phyloP scores from a whole-genome alignment of 2,329 filamentous ascomycete species.

The Catunica adiposa region DNA sequence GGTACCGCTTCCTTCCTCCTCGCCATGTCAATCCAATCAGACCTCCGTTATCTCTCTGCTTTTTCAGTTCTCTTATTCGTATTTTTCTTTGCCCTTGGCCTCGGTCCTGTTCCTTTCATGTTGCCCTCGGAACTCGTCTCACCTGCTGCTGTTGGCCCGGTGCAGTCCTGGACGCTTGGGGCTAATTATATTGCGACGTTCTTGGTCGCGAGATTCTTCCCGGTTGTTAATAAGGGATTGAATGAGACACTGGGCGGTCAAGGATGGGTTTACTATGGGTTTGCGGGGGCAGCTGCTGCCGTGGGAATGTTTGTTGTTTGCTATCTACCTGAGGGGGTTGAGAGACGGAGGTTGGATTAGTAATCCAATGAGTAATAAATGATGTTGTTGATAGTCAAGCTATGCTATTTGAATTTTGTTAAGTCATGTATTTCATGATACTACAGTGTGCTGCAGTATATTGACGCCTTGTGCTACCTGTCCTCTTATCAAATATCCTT shows the following conservation, averaged over 20 bases:
- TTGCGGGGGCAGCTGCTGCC: constrained; percentile 53
- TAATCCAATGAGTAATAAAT: constrained; percentile 22
- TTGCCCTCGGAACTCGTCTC: constrained; percentile 80
- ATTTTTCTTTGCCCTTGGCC: constrained; percentile 71
- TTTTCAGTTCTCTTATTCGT: constrained; percentile 74
- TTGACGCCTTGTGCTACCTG: too few relatives aligned
- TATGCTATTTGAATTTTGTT: too few relatives aligned
- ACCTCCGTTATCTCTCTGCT: constrained; percentile 59
- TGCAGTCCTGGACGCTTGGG: constrained; percentile 73
- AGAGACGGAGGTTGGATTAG: constrained; percentile 58
- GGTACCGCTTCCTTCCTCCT: constrained; percentile 60
- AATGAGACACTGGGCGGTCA: constrained; percentile 47
- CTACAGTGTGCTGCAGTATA: too few relatives aligned
- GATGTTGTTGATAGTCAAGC: neutral
- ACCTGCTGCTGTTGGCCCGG: constrained; percentile 76
- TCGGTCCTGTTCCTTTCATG: constrained; percentile 91
- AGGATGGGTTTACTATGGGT: constrained; percentile 85
- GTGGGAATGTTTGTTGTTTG: constrained; percentile 56
- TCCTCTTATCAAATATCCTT: too few relatives aligned
- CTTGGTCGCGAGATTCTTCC: constrained; percentile 87
- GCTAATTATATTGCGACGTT: constrained; percentile 88
- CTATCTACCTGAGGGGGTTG: constrained; percentile 75
- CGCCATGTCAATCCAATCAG: constrained; percentile 61
- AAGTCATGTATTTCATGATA: too few relatives aligned
- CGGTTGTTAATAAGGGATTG: constrained; percentile 60